Evolutionary conservation across 257 asterid species (phyloP), one percentile per base, ranked within the genome.

Genomic region (Capsicum baccatum): DNA sequence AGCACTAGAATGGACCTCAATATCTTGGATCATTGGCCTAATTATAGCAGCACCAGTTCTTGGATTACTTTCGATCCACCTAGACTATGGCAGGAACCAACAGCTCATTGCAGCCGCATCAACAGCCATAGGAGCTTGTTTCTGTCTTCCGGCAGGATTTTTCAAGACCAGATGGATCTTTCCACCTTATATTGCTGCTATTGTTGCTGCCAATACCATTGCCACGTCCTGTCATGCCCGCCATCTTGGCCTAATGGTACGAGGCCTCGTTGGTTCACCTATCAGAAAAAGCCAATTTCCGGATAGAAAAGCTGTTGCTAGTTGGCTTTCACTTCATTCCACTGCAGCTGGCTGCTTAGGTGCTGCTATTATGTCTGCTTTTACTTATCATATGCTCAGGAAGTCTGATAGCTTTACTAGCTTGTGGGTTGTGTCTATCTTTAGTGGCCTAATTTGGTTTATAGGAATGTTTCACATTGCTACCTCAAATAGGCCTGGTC

Each of bases 61-160:
- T 4, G 90, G 90, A 56, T 37, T 90, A 1, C 88, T 92, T 15
- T 91, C 99, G 4, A 66, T 90, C 86, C 94, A 86, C 83, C 98
- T 95, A 2, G 98, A 95, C 85, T 86, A 90, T 52, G 92, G 95
- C 84, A 89, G 64, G 63, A 84, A 89, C 64, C 99, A 91, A 44
- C 97, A 93, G 64, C 87, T 93, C 35, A 84, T 93, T 35, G 95
- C 97, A 4, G 99, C 92, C 6, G 91, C 91, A 47, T 94, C 96
- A 83, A 95, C 97, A 0, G 95, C 93, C 54, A 63, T 88, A 2
- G 99, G 99, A 11, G 99, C 95, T 17, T 89, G 93, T 79, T 94
- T 95, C 92, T 94, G 99, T 91, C 97, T 95, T 73, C 99, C 97
- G 0, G 97, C 95, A 0, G 99, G 99, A 26, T 94, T 94, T 55